Percentiles rank a stretch among this genome's conserved stretches.
These are phyloP conservation scores for Boletales sp. DNA, from an alignment of 768 basidiomycete genomes.

Conservation along the genomic window DNA sequence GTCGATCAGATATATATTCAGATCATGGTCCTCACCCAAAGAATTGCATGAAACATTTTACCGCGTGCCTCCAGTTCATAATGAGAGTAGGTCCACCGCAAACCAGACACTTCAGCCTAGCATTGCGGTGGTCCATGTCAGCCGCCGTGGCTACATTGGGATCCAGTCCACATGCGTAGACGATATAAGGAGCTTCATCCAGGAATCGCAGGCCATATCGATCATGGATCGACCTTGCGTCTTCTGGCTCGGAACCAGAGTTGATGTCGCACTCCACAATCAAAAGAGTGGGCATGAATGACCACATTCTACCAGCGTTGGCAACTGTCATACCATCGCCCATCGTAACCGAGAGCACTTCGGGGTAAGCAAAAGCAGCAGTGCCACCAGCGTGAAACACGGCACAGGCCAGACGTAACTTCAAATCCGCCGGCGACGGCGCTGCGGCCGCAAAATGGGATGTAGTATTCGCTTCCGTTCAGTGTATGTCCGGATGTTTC, in stretches of 20 bases:
- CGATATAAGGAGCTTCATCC: conserved; percentile 2
- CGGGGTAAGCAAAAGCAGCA: conserved; percentile 1
- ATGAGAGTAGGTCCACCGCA: not conserved
- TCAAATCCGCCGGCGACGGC: not conserved
- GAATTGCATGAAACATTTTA: not conserved
- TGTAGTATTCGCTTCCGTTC: too few relatives aligned
- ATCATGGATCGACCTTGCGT: not conserved
- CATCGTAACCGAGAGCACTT: conserved; percentile 1
- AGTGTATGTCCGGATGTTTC: too few relatives aligned
- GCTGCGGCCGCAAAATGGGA: too few relatives aligned
- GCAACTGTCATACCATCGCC: not conserved
- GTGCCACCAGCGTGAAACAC: conserved; percentile 1
- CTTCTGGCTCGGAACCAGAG: not conserved
- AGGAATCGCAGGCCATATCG: not conserved
- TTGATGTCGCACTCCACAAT: not conserved
- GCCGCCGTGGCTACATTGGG: conserved; percentile 7
- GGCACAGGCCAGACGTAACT: conserved; percentile 7
- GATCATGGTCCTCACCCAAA: too few relatives aligned
- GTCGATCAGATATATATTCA: not conserved
- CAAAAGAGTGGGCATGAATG: too few relatives aligned
- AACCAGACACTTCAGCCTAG: conserved; percentile 1
- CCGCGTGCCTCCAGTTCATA: conserved; percentile 10
- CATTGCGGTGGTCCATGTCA: conserved; percentile 11
- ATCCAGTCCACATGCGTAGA: conserved; percentile 14
- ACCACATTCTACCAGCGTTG: not conserved